Evolutionary conservation across 208 protist genomes (phyloP), one percentile per base, ranked within the genome.

Genomic region (Crithidia mellificae): DNA sequence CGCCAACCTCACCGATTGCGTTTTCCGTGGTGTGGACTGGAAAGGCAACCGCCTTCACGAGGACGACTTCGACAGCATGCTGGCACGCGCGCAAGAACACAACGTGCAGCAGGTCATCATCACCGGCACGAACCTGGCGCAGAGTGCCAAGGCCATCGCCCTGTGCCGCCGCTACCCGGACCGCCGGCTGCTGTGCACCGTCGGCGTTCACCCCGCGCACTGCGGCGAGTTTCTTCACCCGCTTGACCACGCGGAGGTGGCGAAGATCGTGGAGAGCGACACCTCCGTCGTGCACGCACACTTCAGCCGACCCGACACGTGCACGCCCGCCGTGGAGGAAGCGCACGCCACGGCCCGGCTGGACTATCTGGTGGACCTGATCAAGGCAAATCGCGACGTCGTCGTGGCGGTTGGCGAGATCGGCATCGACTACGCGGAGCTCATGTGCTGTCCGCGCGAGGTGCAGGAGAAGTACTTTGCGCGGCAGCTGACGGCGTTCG

Each of bases 391-490:
- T 43, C 74, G 86, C 3, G 91, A 94, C 65, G 84, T 96, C 9
- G 87, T 96, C 7, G 88, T 96, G 53, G 91, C 81, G 15, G 77
- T 97, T 0, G 92, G 92, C 5, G 92, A 97, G 63, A 90, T 97
- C 58, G 92, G 92, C 7, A 68, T 97, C 44, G 97, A 98, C 69
- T 96, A 97, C 73, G 95, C 91, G 15, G 88, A 96, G 79, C 58
- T 93, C n/a, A 67, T 64, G 41, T 84, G 72, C 72, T 93, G 87
- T 64, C 85, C 91, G 5, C 65, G 72, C 14, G 86, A 92, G 34
- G 53, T 90, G 22, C 91, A 96, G 72, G 70, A 84, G 53, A 72
- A 72, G 58, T 93, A 79, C 68, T 93, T 96, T 78, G 41, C 68
- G 32, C 55, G 56, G 34, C 91, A 96, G 73, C 73, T 94, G 17